Evolutionary conservation across 306 rosid genomes (phyloP), one percentile per base, ranked within the genome.

Genomic region (Fragaria iinumae): DNA sequence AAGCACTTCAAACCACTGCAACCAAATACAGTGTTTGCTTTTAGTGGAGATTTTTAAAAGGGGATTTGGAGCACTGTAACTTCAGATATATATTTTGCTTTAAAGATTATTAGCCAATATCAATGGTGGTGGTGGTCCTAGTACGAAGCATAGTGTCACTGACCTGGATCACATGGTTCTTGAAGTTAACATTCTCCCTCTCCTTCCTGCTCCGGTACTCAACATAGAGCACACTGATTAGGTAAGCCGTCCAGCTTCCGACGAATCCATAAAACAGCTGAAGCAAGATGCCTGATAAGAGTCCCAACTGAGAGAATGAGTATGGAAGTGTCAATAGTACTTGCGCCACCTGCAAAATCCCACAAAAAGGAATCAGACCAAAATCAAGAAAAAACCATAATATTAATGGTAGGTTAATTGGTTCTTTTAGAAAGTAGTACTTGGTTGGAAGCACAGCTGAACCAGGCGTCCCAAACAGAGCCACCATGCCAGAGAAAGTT

Each of bases 381-480:
- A 39, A 25, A 53, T 39, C 38, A 25, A 52, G 38, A 76, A 27
- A 21, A 53, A 11, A 14, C 0, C 16, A 27, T 34, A 18, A 2
- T 47, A 13, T 11, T 18, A 3, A 29, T 64, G 11, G 25, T 18
- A 2, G 8, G 45, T 7, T 14, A 16, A 3, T 18, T n/a, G 44
- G 53, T 11, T 65, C 17, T 21, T 41, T 4, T 39, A 32, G 44
- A 16, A 17, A 32, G 14, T 78, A 11, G 47, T 62, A 95, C 99
- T 88, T 95, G 99, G 84, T 95, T 95, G 50, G 99, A 95, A 76
- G 99, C 97, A 69, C 98, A 95, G 76, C 98, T 95, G 86, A 95
- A 92, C 98, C 98, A 95, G 17, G 98, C 98, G 73, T 95, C 98
- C 98, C 98, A 95, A 25, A 77, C 95, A 66, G 98, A 95, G 78